Evolutionary conservation across 1,284 basidiomycete genomes (phyloP).

Genomic region (Takashimella tepidaria): DNA sequence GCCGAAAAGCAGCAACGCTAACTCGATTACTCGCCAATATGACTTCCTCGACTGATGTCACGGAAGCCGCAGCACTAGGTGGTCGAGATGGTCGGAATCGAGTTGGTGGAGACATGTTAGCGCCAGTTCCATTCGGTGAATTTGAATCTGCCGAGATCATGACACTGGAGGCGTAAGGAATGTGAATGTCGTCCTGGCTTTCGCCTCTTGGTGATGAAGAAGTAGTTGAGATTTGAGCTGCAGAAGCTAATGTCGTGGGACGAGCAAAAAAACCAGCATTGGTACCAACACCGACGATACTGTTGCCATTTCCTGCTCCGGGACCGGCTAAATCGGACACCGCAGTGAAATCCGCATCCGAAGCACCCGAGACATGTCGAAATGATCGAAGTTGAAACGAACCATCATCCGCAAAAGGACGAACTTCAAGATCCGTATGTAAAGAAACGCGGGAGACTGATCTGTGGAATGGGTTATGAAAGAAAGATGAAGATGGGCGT

Average conservation of each 20-base stretch:
- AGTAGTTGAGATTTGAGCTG: not conserved
- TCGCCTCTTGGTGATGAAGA: not conserved
- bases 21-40: conserved; percentile 21
- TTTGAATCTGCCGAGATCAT: too few relatives aligned
- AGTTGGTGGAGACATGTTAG: not conserved
- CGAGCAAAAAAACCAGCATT: too few relatives aligned
- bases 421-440: conserved; percentile 19
- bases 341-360: conserved; percentile 7
- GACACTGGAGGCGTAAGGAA: not conserved
- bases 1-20: conserved; percentile 38
- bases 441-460: conserved; percentile 31
- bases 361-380: conserved; percentile 34
- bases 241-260: not conserved
- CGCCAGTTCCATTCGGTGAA: not conserved
- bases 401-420: conserved; percentile 26
- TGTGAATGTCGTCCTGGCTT: not conserved
- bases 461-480: conserved; percentile 34
- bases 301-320: too few relatives aligned
- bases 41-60: conserved; percentile 23
- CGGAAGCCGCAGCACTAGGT: conserved; percentile 27
- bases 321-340: conserved; percentile 1
- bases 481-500: conserved; percentile 34
- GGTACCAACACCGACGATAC: too few relatives aligned
- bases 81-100: conserved; percentile 17
- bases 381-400: conserved; percentile 45